Base-by-base conservation (phyloP, 2,329 filamentous ascomycete species). In the Pseudogymnoascus sp. region DNA sequence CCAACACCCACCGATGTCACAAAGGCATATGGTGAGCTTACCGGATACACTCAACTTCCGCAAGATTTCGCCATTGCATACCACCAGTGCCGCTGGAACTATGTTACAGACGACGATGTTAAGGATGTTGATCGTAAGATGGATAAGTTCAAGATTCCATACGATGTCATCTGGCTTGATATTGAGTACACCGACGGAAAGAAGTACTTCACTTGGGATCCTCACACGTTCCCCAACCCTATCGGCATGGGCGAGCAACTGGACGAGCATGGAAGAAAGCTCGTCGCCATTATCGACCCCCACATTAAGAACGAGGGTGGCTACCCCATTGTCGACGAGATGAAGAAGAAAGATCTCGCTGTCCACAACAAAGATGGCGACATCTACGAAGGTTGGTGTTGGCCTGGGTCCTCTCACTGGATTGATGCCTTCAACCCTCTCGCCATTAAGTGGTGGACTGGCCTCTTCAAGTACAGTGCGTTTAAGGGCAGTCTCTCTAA, bases 61-160 rank as follows among this genome's bases (percentile, higher is more conserved):
- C 92, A 96, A 70, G 88, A 94, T 65, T 97, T 97, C 69, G 83
- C 93, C 1, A 85, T 99, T 67, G 94, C 85, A 10, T 97, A 97
- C 75, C 94, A 99, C 71, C 94, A 99, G 74, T 97, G 94, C 74
- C 89, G 94, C 68, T 99, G 94, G 94, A 99, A 99, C 77, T 99
- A 99, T 72, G 87, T 97, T 62, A 95, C 91, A 1, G 93, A 97
- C 69, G 92, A 97, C 66, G 94, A 99, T 75, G 92, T 99, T 63
- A 95, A 90, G 74, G 92, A 97, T 70, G 93, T 99, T 41, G 92
- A 97, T 73, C 86, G 89, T 66, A 96, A 95, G 73, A 96, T 99
- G 78, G 92, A 97, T 78, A 95, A 94, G 77, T 85, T 87, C 75
- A 87, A 90, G 72, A 97, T 99, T 61, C 94, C 94, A 0, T 99